phyloP scores from a whole-genome alignment of 495 filamentous ascomycete genomes.

The Xylaria cubensis region DNA sequence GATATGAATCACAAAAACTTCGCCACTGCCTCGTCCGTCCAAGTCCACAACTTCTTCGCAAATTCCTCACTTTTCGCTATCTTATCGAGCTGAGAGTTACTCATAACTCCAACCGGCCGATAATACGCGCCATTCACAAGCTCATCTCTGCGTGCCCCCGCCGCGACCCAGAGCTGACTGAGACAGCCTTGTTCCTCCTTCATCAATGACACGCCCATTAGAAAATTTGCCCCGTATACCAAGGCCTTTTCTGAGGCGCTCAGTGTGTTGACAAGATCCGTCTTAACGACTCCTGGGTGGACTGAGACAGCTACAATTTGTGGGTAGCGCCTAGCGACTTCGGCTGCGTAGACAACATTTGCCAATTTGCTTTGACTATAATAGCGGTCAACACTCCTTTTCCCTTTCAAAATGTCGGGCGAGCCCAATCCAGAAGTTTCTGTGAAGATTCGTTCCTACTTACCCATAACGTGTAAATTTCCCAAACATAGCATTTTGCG shows the following conservation, averaged over 20 bases:
- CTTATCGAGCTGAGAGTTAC: slow-evolving; percentile 37
- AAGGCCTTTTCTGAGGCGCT: slow-evolving; percentile 28
- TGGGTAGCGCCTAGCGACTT: slow-evolving; percentile 55
- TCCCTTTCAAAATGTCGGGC: not conserved
- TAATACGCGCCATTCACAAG: slow-evolving; percentile 32
- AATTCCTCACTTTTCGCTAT: slow-evolving; percentile 54
- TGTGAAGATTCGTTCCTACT: not conserved
- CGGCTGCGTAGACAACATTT: slow-evolving; percentile 52
- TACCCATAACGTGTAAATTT: slow-evolving; percentile 33
- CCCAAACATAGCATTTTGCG: slow-evolving; percentile 34
- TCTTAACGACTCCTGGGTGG: slow-evolving; percentile 70
- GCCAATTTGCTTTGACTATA: slow-evolving; percentile 55
- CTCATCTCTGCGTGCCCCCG: slow-evolving; percentile 33
- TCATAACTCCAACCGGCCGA: slow-evolving; percentile 37
- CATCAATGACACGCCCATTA: slow-evolving; percentile 34
- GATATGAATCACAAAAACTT: slow-evolving; percentile 20
- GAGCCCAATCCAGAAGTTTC: not conserved
- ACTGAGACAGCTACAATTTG: slow-evolving; percentile 63
- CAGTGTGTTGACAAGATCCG: slow-evolving; percentile 52
- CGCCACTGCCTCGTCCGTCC: slow-evolving; percentile 62
- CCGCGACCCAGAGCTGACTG: slow-evolving; percentile 67
- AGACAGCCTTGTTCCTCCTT: slow-evolving; percentile 54
- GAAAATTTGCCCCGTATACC: slow-evolving; percentile 32
- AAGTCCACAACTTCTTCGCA: slow-evolving; percentile 63
- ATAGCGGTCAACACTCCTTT: not conserved